Evolutionary conservation across 2,329 filamentous ascomycete species (phyloP), one percentile per base, ranked within the genome.

Genomic region (Mycogone perniciosa): DNA sequence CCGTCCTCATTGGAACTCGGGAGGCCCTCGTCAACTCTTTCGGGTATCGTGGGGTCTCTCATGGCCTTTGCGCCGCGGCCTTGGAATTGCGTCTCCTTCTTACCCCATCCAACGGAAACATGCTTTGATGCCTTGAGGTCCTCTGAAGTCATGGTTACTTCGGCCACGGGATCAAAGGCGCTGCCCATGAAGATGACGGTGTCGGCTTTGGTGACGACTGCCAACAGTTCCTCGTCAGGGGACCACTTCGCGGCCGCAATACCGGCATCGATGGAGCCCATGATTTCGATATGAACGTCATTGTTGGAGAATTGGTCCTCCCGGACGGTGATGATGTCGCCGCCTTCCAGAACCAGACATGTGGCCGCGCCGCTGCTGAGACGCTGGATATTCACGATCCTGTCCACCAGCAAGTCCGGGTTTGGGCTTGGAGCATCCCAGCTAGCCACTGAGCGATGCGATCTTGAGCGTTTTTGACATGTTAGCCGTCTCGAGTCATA

Each of bases 21-120:
- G 6, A 82, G 72, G 38, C 93, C 93, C 64, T 91, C 82, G 62
- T 97, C 93, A 13, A 96, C 80, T 64, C 85, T 88, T 66, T 97
- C 91, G 0, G 93, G 93, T 58, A 99, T 88, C 7, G 93, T 99
- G 11, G 93, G 93, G 67, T 99, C 93, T 48, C 89, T 81, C 57
- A 97, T 74, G 20, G 90, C 90, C 70, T 82, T 84, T 51, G 91
- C 92, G 55, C 91, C 83, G 62, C 88, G 89, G 46, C 93, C 93
- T 64, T 96, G 88, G 67, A 99, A 99, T 67, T 99, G 93, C 0
- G 93, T 99, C 70, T 99, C 93, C 65, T 88, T 89, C 74, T 97
- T 97, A 53, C 93, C 93, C 93, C 93, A 99, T 45, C 93, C 93
- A 26, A 99, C 92, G 20, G 90, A 95, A 51, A 96, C 93, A 73